Evolutionary conservation across 179 eudicot genomes (phyloP).

Genomic region (Drosera spatulata): DNA sequence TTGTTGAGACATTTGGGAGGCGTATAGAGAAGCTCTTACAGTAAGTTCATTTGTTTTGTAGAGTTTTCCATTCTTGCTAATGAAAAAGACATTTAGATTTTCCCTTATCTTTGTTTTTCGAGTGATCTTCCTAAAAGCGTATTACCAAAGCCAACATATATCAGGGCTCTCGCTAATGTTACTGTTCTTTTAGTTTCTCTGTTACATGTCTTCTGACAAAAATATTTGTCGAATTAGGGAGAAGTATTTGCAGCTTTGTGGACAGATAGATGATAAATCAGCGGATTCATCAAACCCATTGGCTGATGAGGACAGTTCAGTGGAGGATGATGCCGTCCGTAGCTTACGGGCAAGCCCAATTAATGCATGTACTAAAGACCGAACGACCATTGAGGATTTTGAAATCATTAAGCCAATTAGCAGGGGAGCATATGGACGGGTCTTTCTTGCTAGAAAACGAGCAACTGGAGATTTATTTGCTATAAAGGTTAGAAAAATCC

Average conservation of each 20-base stretch:
- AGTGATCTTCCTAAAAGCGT: background rate
- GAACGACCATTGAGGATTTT: constrained; percentile 94
- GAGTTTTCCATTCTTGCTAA: background rate
- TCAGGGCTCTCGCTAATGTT: background rate
- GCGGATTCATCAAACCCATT: constrained; percentile 29
- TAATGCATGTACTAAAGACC: constrained; percentile 57
- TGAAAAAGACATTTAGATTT: background rate
- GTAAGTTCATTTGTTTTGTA: constrained; percentile 43
- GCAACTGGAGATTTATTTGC: constrained; percentile 98
- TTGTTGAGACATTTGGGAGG: constrained; percentile 97
- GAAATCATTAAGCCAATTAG: constrained; percentile 99
- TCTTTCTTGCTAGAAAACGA: constrained; percentile 89
- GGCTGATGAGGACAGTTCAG: constrained; percentile 78
- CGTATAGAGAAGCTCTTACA: constrained; percentile 91
- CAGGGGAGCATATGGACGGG: constrained; percentile 97
- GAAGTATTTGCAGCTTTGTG: constrained; percentile 82
- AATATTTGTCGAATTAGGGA: constrained; percentile 45
- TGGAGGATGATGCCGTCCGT: constrained; percentile 56
- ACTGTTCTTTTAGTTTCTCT: background rate
- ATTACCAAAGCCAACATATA: background rate
- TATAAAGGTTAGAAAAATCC: constrained; percentile 47
- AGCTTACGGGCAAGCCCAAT: constrained; percentile 92
- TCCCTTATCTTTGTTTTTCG: background rate
- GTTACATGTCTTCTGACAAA: background rate
- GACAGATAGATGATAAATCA: constrained; percentile 85